Percentiles rank a stretch among this genome's conserved stretches.
phyloP scores from a whole-genome alignment of 2,329 filamentous ascomycete genomes.

The Thielaviopsis musarum region DNA sequence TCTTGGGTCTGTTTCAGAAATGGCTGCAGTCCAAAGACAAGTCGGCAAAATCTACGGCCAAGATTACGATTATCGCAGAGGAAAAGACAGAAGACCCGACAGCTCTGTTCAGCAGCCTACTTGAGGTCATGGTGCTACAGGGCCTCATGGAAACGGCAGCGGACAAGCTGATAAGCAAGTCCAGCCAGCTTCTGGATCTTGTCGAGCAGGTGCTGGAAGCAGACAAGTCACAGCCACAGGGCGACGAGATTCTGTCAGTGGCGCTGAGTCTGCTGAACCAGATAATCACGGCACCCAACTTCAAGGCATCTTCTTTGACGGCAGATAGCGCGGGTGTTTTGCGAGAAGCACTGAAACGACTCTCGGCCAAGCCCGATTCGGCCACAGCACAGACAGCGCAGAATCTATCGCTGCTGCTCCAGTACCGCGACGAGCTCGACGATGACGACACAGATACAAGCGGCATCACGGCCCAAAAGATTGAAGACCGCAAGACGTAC shows the following conservation, averaged over 20 bases:
- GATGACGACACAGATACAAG: conserved; percentile 23
- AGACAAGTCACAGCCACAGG: conserved; percentile 24
- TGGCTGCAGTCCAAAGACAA: conserved; percentile 31
- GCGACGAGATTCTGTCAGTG: conserved; percentile 33
- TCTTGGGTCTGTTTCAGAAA: conserved; percentile 38
- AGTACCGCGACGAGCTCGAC: conserved; percentile 37
- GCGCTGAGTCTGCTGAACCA: conserved; percentile 45
- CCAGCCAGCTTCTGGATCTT: conserved; percentile 47
- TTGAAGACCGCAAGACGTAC: conserved; percentile 46
- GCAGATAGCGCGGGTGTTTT: conserved; percentile 26
- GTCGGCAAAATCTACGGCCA: conserved; percentile 16
- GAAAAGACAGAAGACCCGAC: conserved; percentile 13
- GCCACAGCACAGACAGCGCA: conserved; percentile 26
- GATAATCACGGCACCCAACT: conserved; percentile 39
- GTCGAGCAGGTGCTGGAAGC: conserved; percentile 41
- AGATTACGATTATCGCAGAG: conserved; percentile 18
- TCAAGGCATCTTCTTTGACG: conserved; percentile 31
- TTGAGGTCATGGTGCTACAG: conserved; percentile 46
- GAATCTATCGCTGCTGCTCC: conserved; percentile 38
- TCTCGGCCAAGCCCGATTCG: conserved; percentile 18
- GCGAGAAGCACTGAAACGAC: conserved; percentile 29
- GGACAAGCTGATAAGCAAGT: conserved; percentile 45
- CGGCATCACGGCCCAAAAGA: conserved; percentile 27
- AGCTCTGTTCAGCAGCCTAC: conserved; percentile 31
- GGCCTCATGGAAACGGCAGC: conserved; percentile 46